These are phyloP conservation scores for Perkinsus olseni DNA, from an alignment of 169 alveolate species.

Conservation along the genomic window DNA sequence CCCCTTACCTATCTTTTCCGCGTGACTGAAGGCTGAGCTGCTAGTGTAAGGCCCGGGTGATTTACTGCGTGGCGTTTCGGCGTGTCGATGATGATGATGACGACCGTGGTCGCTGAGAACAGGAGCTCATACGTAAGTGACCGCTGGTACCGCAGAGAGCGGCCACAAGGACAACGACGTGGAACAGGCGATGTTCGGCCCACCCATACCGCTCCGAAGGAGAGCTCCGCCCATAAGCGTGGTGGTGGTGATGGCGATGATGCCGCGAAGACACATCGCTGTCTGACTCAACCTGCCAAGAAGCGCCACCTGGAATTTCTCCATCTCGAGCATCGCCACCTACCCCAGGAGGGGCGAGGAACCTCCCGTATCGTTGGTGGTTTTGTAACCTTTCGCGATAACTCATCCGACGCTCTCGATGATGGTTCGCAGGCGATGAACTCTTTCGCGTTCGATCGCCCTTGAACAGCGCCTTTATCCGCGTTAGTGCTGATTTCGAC, in stretches of 20 bases:
- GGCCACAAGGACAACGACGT: not conserved
- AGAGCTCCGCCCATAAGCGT: not conserved
- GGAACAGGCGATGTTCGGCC: not conserved
- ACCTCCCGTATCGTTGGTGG: not conserved
- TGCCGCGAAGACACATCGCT: not conserved
- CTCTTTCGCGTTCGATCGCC: not conserved
- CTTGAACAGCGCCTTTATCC: not conserved
- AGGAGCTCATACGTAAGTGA: too few relatives aligned
- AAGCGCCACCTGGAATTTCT: not conserved
- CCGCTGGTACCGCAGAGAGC: not conserved
- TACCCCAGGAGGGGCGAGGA: not conserved
- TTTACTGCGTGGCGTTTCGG: not conserved
- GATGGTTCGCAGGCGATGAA: not conserved
- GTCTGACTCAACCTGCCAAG: not conserved
- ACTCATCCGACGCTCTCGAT: not conserved
- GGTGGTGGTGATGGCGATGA: not conserved
- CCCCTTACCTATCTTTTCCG: not conserved
- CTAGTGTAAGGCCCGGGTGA: not conserved
- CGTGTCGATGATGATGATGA: not conserved
- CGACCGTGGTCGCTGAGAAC: not conserved
- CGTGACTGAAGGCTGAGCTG: not conserved
- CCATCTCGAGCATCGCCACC: not conserved
- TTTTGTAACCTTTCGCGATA: not conserved
- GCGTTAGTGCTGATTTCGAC: not conserved
- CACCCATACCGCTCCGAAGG: not conserved